Evolutionary conservation across 2,329 filamentous ascomycete species (phyloP), one percentile per base, ranked within the genome.

Genomic region (Talaromyces sp.): DNA sequence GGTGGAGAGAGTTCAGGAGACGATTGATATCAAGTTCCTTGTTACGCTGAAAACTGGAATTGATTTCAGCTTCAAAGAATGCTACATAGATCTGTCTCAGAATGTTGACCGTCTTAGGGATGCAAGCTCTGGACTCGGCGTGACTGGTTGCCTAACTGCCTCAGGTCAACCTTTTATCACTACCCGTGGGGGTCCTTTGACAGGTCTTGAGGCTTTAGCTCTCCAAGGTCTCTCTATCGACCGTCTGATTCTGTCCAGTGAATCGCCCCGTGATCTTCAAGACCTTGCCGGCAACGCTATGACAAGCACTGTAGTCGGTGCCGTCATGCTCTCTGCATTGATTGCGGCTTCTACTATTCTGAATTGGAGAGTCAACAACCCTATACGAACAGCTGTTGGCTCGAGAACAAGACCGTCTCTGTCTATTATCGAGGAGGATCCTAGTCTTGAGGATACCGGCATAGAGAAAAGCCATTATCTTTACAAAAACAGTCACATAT

Each of bases 221-320:
- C 69, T 91, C 4, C 89, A 92, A 60, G 89, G 89, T 1, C 75
- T 92, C 44, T 86, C 87, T 0, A 67, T 86, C 1, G 73, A 85
- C 49, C 79, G 80, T 44, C 74, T 92, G 10, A 74, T 84, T 0
- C 77, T 91, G n/a, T 85, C 82, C 0, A 80, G 80, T 8, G 86
- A 92, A 61, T 81, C 79, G 0, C 77, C 86, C 42, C 69, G 73
- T 1, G 75, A 91, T 16, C 74, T 90, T 2, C 83, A 86, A 56
- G 84, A 91, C 58, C 74, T 93, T 2, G 88, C 87, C 2, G 89
- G 89, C 0, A 93, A 94, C 66, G 89, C 89, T 0, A 93, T 93
- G 89, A 85, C 82, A 1, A 84, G 84, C 0, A 88, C 89, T 0
- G 86, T 91, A 1, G 83, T 91, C 9, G 87, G 86, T 2, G 77